Evolutionary conservation across 2,329 filamentous ascomycete species (phyloP).

Genomic region (Didymella glomerata): DNA sequence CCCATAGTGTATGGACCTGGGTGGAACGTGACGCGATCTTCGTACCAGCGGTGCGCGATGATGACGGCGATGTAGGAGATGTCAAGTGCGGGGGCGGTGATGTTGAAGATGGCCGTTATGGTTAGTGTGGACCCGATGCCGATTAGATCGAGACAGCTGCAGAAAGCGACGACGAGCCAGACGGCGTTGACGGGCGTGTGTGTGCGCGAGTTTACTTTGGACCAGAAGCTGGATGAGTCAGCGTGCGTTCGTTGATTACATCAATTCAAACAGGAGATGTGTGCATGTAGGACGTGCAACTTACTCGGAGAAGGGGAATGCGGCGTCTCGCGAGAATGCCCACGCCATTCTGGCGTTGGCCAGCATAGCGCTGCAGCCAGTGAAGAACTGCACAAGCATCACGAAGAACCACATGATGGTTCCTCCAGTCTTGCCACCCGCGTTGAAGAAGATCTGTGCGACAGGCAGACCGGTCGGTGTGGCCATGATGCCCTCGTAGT

Average conservation of each 20-base stretch:
- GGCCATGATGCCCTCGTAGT: constrained; percentile 64
- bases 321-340: constrained; percentile 67
- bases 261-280: background rate
- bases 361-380: constrained; percentile 69
- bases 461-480: constrained; percentile 69
- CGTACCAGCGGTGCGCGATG: constrained; percentile 64
- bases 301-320: constrained; percentile 67
- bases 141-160: constrained; percentile 61
- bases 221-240: constrained; percentile 57
- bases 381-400: constrained; percentile 71
- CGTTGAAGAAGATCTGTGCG: constrained; percentile 66
- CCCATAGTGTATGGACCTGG: constrained; percentile 67
- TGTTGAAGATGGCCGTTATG: constrained; percentile 60
- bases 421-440: constrained; percentile 64
- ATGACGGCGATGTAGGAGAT: constrained; percentile 69
- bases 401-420: constrained; percentile 69
- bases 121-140: constrained; percentile 61
- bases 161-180: constrained; percentile 69
- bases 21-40: constrained; percentile 61
- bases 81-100: constrained; percentile 57
- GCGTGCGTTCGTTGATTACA: constrained; percentile 3
- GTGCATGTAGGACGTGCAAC: constrained; percentile 13
- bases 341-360: constrained; percentile 70
- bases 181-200: constrained; percentile 69
- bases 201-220: constrained; percentile 62